Evolutionary conservation across 805 yeast genomes (phyloP).

Genomic region (Kluyveromyces siamensis): DNA sequence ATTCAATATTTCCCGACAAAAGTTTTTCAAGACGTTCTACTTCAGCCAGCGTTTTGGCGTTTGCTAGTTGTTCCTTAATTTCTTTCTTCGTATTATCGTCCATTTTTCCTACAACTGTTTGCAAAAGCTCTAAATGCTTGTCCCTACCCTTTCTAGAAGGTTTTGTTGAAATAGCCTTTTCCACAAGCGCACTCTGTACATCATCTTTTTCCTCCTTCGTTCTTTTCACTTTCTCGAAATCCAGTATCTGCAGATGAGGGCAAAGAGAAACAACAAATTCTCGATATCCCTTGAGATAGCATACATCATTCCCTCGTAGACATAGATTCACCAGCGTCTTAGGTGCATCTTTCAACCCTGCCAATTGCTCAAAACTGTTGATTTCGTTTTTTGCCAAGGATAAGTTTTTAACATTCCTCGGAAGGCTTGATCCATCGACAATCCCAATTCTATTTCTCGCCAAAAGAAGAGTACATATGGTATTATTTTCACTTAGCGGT

Average conservation of each 20-base stretch:
- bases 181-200: conserved; percentile 27
- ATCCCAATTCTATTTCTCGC: conserved; percentile 50
- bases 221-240: conserved; percentile 51
- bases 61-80: conserved; percentile 44
- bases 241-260: conserved; percentile 58
- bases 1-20: conserved; percentile 28
- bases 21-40: conserved; percentile 60
- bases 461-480: conserved; percentile 42
- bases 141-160: conserved; percentile 9
- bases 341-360: conserved; percentile 33
- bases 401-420: conserved; percentile 36
- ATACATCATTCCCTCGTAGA: conserved; percentile 51
- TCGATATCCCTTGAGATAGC: conserved; percentile 46
- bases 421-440: conserved; percentile 31
- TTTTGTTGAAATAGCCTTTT: conserved; percentile 15
- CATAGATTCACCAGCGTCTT: conserved; percentile 39
- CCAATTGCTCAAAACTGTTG: conserved; percentile 41
- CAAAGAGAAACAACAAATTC: conserved; percentile 47
- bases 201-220: conserved; percentile 41
- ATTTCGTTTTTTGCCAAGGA: conserved; percentile 42
- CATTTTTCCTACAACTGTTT: conserved; percentile 35
- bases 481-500: conserved; percentile 36
- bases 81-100: conserved; percentile 43
- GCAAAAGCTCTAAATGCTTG: conserved; percentile 29
- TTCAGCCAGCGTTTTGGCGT: conserved; percentile 65